phyloP scores from a whole-genome alignment of 768 basidiomycete species.

The Amanita jacksonii region DNA sequence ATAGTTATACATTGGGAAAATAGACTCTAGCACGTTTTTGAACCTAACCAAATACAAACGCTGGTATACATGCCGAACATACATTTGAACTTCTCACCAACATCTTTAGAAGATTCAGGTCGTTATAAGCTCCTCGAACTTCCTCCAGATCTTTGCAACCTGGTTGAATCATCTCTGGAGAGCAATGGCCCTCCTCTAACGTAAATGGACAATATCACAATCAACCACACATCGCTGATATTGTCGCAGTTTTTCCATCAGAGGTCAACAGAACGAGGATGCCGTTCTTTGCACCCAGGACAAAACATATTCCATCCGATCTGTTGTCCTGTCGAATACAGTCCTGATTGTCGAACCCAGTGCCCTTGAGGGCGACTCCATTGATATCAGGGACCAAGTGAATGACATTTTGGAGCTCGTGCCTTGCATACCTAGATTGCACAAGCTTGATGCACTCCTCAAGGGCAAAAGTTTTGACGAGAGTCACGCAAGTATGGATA shows the following conservation, averaged over 20 bases:
- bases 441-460: constrained; percentile 53
- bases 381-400: constrained; percentile 62
- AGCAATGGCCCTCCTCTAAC: constrained; percentile 18
- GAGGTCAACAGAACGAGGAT: constrained; percentile 73
- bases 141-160: constrained; percentile 52
- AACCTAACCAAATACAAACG: not conserved
- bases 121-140: constrained; percentile 68
- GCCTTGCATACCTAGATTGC: constrained; percentile 67
- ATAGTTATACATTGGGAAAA: too few relatives aligned
- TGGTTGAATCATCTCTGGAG: constrained; percentile 47
- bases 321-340: constrained; percentile 85
- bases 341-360: constrained; percentile 61
- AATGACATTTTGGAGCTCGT: constrained; percentile 79
- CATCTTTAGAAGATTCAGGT: constrained; percentile 36
- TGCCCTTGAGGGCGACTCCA: constrained; percentile 18
- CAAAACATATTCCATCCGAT: constrained; percentile 75
- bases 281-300: constrained; percentile 82
- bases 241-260: constrained; percentile 54
- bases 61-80: constrained; percentile 30
- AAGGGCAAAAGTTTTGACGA: constrained; percentile 67
- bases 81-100: constrained; percentile 43
- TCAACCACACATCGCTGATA: not conserved
- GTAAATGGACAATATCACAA: not conserved
- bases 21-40: too few relatives aligned
- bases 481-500: constrained; percentile 35